phyloP scores from a whole-genome alignment of 495 filamentous ascomycete genomes.

The Hyaloscypha hepaticicola region DNA sequence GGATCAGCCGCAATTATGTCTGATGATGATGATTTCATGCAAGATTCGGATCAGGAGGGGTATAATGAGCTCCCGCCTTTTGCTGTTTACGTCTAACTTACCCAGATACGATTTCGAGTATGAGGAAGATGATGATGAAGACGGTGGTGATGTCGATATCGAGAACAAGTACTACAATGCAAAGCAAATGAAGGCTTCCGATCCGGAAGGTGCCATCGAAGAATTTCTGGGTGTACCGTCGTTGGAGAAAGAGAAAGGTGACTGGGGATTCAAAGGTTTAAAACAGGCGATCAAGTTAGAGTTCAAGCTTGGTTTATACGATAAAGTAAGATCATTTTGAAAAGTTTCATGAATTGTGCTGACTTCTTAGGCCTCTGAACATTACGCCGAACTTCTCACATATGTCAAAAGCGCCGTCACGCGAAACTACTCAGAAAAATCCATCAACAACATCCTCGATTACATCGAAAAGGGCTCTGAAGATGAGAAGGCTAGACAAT shows the following conservation, averaged over 20 bases:
- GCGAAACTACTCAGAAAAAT: slow-evolving; percentile 98
- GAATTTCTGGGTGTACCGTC: slow-evolving; percentile 87
- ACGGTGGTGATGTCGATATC: slow-evolving; percentile 85
- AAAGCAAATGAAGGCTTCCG: slow-evolving; percentile 88
- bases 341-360: slow-evolving; percentile 1
- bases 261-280: slow-evolving; percentile 97
- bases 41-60: slow-evolving; percentile 93
- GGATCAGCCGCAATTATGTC: slow-evolving; percentile 60
- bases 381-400: slow-evolving; percentile 92
- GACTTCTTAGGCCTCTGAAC: slow-evolving; percentile 75
- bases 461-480: slow-evolving; percentile 85
- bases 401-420: slow-evolving; percentile 97
- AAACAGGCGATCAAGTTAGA: slow-evolving; percentile 98
- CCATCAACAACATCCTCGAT: slow-evolving; percentile 99
- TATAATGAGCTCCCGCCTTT: slow-evolving; percentile 33
- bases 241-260: slow-evolving; percentile 77
- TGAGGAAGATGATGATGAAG: slow-evolving; percentile 85
- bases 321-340: slow-evolving; percentile 57
- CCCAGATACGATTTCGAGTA: slow-evolving; percentile 94
- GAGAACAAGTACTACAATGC: slow-evolving; percentile 99
- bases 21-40: slow-evolving; percentile 96
- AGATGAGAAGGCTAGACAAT: slow-evolving; percentile 71
- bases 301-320: slow-evolving; percentile 82
- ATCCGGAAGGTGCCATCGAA: slow-evolving; percentile 83
- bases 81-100: slow-evolving; percentile 18